Base-by-base conservation (phyloP, 2,329 filamentous ascomycete genomes). In the Colletotrichum sp. region DNA sequence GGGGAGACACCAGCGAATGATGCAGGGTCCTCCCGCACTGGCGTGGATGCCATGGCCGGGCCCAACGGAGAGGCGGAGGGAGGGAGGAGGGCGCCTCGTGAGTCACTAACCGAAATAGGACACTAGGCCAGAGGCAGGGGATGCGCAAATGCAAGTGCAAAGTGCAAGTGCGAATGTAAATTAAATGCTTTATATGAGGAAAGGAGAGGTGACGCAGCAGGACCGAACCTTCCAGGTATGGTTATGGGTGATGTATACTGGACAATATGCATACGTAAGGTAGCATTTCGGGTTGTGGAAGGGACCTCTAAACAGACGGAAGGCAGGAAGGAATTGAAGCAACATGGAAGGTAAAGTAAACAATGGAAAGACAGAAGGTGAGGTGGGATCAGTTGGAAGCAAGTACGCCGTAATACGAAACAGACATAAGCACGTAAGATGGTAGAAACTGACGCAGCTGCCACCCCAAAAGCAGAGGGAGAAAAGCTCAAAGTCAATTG, bases 1-100 rank as follows among this genome's bases (percentile, higher is more conserved):
- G 65, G 65, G 61, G 68, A 39, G 26, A 18, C 69, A 28, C 32
- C 61, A 57, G 61, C 61, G 59, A 65, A 67, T 59, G 26, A 63
- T 63, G 67, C 67, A 70, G 39, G 67, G 67, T 52, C 67, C 67
- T 63, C 67, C 67, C 67, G 67, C 57, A 63, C 18, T 70, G 67
- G 59, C 28, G 52, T 60, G 6, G 66, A 30, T 43, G 43, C 43
- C 26, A 5, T 68, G 48, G 48, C 64, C 64, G 64, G 64, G 43
- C 64, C 64, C 24, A 24, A 68, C 52, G 48, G 52, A 66, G 36
- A 21, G 30, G 26, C 30, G 61, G 18, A 9, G 34, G 18, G 34
- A 36, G 57, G 6, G 9, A 30, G 32, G 30, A 36, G n/a, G 30
- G 28, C 30, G 48, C 66, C 34, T 69, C 57, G 48, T 43, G 67